These are phyloP conservation scores for Dendrothele bispora DNA, from an alignment of 768 basidiomycete species.

Conservation along the genomic window DNA sequence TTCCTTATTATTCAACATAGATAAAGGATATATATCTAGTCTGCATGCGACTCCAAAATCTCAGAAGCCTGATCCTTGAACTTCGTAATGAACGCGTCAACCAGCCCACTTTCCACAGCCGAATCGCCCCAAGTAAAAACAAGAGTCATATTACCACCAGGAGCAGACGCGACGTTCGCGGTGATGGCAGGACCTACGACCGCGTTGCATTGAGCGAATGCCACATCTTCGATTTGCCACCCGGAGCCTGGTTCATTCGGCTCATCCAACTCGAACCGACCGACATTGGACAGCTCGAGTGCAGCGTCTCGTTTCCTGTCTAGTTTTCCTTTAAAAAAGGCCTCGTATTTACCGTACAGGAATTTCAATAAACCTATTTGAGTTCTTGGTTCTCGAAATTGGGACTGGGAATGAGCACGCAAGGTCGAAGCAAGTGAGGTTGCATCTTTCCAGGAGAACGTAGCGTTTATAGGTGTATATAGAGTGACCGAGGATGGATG, in stretches of 20 bases:
- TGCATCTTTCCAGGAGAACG: slow-evolving; percentile 33
- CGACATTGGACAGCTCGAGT: slow-evolving; percentile 40
- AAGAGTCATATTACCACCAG: slow-evolving; percentile 23
- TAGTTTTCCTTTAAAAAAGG: slow-evolving; percentile 25
- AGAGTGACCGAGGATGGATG: slow-evolving; percentile 24
- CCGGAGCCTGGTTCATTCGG: background rate
- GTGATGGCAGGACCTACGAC: slow-evolving; percentile 27
- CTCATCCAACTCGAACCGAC: slow-evolving; percentile 18
- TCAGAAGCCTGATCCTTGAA: too few relatives aligned
- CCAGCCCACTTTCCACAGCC: slow-evolving; percentile 19
- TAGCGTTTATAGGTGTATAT: slow-evolving; percentile 19
- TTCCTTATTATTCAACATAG: too few relatives aligned
- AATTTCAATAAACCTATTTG: slow-evolving; percentile 32
- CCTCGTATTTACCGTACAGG: slow-evolving; percentile 29
- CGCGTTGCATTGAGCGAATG: slow-evolving; percentile 29
- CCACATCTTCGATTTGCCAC: slow-evolving; percentile 22
- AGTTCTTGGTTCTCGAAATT: too few relatives aligned
- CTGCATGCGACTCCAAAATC: too few relatives aligned
- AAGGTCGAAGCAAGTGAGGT: slow-evolving; percentile 25
- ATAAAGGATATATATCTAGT: too few relatives aligned
- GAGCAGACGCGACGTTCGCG: slow-evolving; percentile 24
- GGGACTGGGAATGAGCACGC: slow-evolving; percentile 15
- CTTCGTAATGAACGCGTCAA: slow-evolving; percentile 19
- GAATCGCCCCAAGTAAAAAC: slow-evolving; percentile 27
- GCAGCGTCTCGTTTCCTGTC: slow-evolving; percentile 31